phyloP scores from a whole-genome alignment of 148 eudicot species.

The Rhododendron simsii region DNA sequence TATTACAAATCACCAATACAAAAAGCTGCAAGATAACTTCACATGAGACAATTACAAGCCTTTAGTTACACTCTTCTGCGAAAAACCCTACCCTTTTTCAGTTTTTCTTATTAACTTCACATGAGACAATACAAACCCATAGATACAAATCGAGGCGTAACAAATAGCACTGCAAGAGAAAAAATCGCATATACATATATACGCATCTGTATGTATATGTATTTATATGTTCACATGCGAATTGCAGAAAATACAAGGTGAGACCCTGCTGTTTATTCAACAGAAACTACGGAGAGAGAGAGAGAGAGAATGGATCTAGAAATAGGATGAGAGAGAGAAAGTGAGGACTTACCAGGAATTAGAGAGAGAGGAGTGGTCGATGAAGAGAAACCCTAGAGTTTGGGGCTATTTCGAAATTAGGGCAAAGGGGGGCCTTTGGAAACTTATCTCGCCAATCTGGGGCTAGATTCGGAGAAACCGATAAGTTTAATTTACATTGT shows the following conservation, averaged over 20 bases:
- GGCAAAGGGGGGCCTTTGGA: slow-evolving; percentile 3
- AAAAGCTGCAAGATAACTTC: background rate
- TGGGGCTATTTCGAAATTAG: slow-evolving; percentile 16
- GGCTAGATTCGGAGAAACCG: background rate
- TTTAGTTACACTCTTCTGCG: background rate
- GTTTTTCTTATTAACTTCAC: background rate
- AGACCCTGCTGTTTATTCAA: background rate
- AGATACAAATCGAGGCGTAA: background rate
- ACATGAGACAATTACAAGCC: background rate
- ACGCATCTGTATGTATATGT: background rate
- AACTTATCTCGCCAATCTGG: background rate
- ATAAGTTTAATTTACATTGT: background rate
- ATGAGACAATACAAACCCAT: background rate
- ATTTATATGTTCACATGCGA: background rate
- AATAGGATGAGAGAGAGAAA: background rate
- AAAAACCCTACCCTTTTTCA: no score
- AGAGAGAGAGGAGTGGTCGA: slow-evolving; percentile 1
- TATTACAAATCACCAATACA: background rate
- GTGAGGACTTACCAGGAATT: slow-evolving; percentile 6
- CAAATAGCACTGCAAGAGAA: background rate
- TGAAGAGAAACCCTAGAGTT: background rate
- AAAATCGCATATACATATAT: background rate
- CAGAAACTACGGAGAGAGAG: background rate
- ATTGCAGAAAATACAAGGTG: background rate
- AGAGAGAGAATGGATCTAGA: background rate